Evolutionary conservation across 2,329 filamentous ascomycete species (phyloP), one percentile per base, ranked within the genome.

Genomic region (Paracorniculantispora psalliotae): DNA sequence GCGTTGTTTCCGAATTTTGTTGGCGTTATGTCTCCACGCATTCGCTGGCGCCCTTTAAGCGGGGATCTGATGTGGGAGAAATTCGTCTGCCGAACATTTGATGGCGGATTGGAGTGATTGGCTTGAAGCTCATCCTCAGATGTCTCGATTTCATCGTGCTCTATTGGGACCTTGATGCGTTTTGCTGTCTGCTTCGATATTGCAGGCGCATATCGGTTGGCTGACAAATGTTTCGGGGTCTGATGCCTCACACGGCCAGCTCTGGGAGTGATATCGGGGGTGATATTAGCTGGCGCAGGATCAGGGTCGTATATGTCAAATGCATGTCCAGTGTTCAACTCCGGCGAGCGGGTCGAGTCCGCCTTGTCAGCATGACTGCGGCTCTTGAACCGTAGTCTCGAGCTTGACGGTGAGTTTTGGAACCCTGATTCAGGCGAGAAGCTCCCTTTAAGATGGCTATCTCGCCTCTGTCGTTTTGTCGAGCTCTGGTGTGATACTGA

Each of bases 401-500:
- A 33, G 13, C 9, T 57, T 17, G 25, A 7, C n/a, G 35, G 54
- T 15, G 13, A 28, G 13, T 13, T 28, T 33, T 3, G 9, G 12
- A 21, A 10, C 9, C 4, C 8, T 17, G 46, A 9, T 41, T 57
- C 46, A n/a, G 9, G 35, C 3, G 15, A n/a, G 12, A 41, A 10
- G 35, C n/a, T 30, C 6, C 50, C 46, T 21, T 19, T 17, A 2
- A 47, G 25, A n/a, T 13, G n/a, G 13, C 8, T 26, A 2, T 39
- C 41, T 59, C 48, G 41, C 35, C 63, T 69, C 44, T 65, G 63
- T 43, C 69, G 64, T 61, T 71, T 71, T 5, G 54, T 55, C 13
- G 62, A 26, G 30, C 61, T 63, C 46, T 64, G 60, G 47, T 62
- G 44, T 57, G 50, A 50, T 17, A 56, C 15, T 30, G 44, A 52